Percentiles rank a stretch among this genome's conserved stretches.
These are phyloP conservation scores for Helichrysum umbraculigerum DNA, from an alignment of 129 eudicot species.

Conservation along the genomic window DNA sequence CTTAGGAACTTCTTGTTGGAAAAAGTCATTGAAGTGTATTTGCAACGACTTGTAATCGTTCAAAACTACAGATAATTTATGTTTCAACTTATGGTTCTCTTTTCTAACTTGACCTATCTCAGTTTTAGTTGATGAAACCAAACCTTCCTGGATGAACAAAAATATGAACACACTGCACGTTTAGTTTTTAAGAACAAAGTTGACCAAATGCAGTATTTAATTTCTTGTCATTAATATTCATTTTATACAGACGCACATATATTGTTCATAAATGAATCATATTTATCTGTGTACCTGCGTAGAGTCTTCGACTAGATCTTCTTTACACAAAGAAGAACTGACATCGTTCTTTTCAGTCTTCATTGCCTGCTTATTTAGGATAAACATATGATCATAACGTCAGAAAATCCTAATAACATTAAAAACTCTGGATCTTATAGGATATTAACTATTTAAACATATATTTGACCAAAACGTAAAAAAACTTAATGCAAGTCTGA, in stretches of 20 bases:
- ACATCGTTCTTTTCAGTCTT: constrained; percentile 4
- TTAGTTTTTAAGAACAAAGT: constrained; percentile 14
- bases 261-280: neutral
- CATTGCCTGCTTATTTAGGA: constrained; percentile 17
- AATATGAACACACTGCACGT: neutral
- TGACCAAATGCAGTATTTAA: neutral
- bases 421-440: neutral
- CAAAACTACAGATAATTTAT: constrained; percentile 38
- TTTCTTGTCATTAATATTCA: neutral
- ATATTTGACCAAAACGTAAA: neutral
- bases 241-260: neutral
- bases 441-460: too few species aligned
- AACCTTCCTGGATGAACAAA: constrained; percentile 38
- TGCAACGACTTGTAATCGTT: constrained; percentile 54
- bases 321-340: constrained; percentile 6
- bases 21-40: constrained; percentile 32
- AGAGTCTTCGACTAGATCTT: constrained; percentile 12
- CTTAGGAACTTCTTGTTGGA: constrained; percentile 31
- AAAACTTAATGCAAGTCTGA: constrained; percentile 1
- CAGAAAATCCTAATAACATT: neutral
- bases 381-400: constrained; percentile 1
- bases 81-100: constrained; percentile 59
- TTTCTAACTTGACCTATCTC: constrained; percentile 65
- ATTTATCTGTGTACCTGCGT: neutral
- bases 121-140: constrained; percentile 41